Evolutionary conservation across 352 stramenopile species (phyloP).

Genomic region (Phytophthora palmivora): DNA sequence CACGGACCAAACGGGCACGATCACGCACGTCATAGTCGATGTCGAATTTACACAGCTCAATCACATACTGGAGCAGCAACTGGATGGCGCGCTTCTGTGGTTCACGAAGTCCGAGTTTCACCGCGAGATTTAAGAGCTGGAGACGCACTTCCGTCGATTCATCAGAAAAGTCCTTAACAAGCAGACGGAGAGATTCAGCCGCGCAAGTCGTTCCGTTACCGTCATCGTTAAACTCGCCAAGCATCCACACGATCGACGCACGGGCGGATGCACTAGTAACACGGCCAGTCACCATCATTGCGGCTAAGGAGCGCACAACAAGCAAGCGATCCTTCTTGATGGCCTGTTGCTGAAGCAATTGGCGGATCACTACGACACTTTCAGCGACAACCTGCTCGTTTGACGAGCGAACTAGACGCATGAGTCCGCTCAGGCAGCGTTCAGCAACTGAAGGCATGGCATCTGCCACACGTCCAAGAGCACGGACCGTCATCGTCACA

Average conservation of each 20-base stretch:
- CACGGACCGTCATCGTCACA: constrained; percentile 93
- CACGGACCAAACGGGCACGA: constrained; percentile 87
- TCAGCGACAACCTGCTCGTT: constrained; percentile 94
- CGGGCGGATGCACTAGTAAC: constrained; percentile 80
- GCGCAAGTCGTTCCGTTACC: constrained; percentile 70
- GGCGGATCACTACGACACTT: constrained; percentile 95
- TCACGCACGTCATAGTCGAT: constrained; percentile 94
- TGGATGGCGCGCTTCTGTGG: constrained; percentile 78
- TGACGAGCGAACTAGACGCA: constrained; percentile 85
- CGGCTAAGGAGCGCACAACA: constrained; percentile 79
- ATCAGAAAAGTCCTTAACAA: constrained; percentile 89
- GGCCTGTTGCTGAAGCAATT: constrained; percentile 92
- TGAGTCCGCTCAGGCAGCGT: constrained; percentile 90
- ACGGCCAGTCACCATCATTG: constrained; percentile 76
- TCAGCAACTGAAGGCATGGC: constrained; percentile 90
- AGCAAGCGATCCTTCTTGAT: constrained; percentile 83
- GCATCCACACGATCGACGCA: constrained; percentile 93
- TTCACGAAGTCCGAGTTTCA: constrained; percentile 89
- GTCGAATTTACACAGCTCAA: constrained; percentile 94
- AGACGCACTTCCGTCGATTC: constrained; percentile 90
- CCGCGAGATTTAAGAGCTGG: constrained; percentile 92
- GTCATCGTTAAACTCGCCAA: constrained; percentile 89
- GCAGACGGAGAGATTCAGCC: constrained; percentile 85
- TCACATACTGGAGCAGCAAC: constrained; percentile 89
- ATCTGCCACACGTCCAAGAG: constrained; percentile 94